Evolutionary conservation across 2,329 filamentous ascomycete genomes (phyloP), one percentile per base, ranked within the genome.

Genomic region (Ceratocystis cubensis): DNA sequence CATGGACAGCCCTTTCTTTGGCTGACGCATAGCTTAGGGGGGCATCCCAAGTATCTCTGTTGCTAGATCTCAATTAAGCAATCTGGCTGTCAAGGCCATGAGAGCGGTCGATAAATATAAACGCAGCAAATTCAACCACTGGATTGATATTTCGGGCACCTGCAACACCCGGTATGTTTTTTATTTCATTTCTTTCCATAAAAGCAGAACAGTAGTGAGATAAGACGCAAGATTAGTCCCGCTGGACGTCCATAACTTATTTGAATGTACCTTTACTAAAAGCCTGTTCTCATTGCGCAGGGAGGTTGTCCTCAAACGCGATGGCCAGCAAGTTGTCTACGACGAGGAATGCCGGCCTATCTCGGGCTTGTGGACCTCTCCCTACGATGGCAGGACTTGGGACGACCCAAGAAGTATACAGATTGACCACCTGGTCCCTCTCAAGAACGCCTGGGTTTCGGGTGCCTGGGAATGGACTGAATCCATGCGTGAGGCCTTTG

Each of bases 381-480:
- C 88, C 0, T 94, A 88, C 73, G 89, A 93, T 72, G 88, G 88
- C 17, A 85, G 77, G 0, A 84, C 79, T 1, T 91, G 87, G 86
- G 87, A 83, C 0, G 77, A 78, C 0, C 82, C 88, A 0, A 82
- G 79, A 20, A 87, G 92, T 71, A 74, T 94, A 0, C 88, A 93
- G 71, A 93, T 94, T 68, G 90, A 94, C 74, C 90, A 94, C 74
- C 80, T 94, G 76, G 88, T 95, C 2, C 89, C 90, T 0, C 74
- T 95, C 69, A 86, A 87, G 73, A 90, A 92, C 72, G 88, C 89
- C 4, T 93, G 88, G 89, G 84, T 88, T 69, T 89, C 86, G 57
- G 89, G 89, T 22, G 89, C 89, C 13, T 80, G 82, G 6, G 75
- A 77, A 1, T 93, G 89, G 90, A 89, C 88, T 0, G 86, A 86